Conservation (phyloP, 2,329 filamentous ascomycete species). For the Cylindrodendrum hubeiense region DNA sequence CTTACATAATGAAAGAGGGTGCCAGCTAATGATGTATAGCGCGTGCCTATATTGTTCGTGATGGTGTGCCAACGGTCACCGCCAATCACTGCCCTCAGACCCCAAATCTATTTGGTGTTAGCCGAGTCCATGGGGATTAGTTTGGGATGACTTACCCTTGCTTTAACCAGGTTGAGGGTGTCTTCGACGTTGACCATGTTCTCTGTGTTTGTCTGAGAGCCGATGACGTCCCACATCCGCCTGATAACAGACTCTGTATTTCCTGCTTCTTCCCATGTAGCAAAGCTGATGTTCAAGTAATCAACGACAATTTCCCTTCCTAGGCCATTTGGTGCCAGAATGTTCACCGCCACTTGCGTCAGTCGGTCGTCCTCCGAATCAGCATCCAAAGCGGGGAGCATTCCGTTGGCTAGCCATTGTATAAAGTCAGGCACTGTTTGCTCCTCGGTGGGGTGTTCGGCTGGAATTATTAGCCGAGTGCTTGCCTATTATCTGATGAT, state of each 20-base stretch:
- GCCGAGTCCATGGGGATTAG: neutral
- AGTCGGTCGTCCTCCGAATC: neutral
- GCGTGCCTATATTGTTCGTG: neutral
- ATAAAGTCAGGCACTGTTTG: neutral
- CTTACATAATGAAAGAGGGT: neutral
- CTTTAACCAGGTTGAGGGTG: conserved; percentile 3
- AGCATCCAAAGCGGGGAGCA: neutral
- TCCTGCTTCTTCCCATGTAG: neutral
- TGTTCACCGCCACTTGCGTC: neutral
- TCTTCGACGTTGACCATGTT: conserved; percentile 1
- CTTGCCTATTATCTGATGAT: neutral
- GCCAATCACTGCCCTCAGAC: neutral
- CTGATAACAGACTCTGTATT: neutral
- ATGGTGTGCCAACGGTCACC: neutral
- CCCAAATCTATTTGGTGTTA: neutral
- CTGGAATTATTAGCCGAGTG: neutral
- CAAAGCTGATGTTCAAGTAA: neutral
- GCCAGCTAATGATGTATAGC: neutral
- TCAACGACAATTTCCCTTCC: neutral
- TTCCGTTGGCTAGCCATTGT: neutral
- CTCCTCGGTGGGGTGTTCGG: neutral
- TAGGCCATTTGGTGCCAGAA: neutral
- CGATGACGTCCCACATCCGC: neutral
- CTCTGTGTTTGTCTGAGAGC: neutral
- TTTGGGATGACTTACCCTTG: neutral